phyloP scores from a whole-genome alignment of 1,284 basidiomycete species.

The Phellopilus nigrolimitatus region DNA sequence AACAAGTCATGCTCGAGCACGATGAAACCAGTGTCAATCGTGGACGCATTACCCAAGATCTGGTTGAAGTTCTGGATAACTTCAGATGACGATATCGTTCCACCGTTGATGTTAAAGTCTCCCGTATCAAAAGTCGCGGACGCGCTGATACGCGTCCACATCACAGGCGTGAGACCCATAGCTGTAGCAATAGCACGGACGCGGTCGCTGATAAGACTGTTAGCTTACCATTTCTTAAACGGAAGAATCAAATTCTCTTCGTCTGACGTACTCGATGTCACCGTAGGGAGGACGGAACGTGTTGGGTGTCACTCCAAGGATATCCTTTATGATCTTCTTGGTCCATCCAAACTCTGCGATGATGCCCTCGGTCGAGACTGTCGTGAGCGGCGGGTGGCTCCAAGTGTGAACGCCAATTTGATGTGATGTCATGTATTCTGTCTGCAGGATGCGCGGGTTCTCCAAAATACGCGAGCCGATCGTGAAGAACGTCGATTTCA shows the following conservation, averaged over 20 bases:
- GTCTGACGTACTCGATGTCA: slow-evolving; percentile 55
- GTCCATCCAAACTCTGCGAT: slow-evolving; percentile 89
- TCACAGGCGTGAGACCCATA: slow-evolving; percentile 62
- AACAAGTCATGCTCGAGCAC: slow-evolving; percentile 75
- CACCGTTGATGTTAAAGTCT: slow-evolving; percentile 76
- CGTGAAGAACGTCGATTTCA: slow-evolving; percentile 84
- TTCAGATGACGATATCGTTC: slow-evolving; percentile 50
- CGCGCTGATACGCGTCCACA: slow-evolving; percentile 63
- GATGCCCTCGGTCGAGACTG: slow-evolving; percentile 75
- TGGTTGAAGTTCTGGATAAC: slow-evolving; percentile 61
- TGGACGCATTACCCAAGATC: slow-evolving; percentile 51
- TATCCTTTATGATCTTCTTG: slow-evolving; percentile 78
- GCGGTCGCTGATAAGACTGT: slow-evolving; percentile 53
- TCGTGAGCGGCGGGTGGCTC: slow-evolving; percentile 67
- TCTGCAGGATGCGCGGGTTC: slow-evolving; percentile 57
- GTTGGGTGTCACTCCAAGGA: slow-evolving; percentile 64
- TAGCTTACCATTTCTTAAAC: not conserved
- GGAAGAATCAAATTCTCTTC: not conserved
- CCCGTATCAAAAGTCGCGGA: slow-evolving; percentile 58
- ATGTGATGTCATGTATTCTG: slow-evolving; percentile 68
- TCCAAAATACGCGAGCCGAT: slow-evolving; percentile 76
- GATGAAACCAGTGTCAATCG: slow-evolving; percentile 56
- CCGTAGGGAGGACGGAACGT: slow-evolving; percentile 65
- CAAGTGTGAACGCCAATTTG: slow-evolving; percentile 70
- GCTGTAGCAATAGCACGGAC: slow-evolving; percentile 73